Conservation (phyloP, 495 filamentous ascomycete species). For the Hyaloscypha variabilis region DNA sequence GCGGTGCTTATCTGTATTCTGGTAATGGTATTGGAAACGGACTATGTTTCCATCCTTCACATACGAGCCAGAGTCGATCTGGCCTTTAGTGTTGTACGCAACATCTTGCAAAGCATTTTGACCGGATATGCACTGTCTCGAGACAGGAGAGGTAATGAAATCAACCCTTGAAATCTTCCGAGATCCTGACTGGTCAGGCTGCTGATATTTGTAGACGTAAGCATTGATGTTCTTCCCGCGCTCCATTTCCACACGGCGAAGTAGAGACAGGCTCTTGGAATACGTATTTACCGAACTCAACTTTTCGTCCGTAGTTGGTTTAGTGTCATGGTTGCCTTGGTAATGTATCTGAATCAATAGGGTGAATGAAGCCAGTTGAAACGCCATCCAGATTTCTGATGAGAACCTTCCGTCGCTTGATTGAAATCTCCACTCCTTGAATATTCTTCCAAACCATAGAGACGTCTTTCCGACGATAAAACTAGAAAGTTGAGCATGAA, state of each 20-base stretch:
- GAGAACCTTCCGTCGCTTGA: constrained; percentile 47
- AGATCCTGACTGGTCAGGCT: constrained; percentile 13
- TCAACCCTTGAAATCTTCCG: constrained; percentile 1
- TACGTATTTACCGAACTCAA: constrained; percentile 53
- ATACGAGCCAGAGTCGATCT: constrained; percentile 56
- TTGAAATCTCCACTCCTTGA: constrained; percentile 47
- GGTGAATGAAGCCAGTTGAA: constrained; percentile 50
- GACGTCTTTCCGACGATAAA: constrained; percentile 48
- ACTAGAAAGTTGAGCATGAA: constrained; percentile 37
- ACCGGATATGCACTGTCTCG: constrained; percentile 50
- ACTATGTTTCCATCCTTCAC: constrained; percentile 57
- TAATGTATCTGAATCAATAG: constrained; percentile 45
- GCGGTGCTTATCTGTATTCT: constrained; percentile 56
- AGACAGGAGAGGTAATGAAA: constrained; percentile 36
- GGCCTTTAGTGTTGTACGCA: constrained; percentile 57
- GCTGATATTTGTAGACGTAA: constrained; percentile 51
- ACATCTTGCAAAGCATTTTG: constrained; percentile 49
- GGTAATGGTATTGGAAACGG: constrained; percentile 60
- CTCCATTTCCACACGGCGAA: constrained; percentile 50
- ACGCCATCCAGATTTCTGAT: constrained; percentile 49
- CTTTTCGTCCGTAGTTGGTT: constrained; percentile 44
- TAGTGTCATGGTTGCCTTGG: constrained; percentile 43
- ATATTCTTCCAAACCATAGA: constrained; percentile 48
- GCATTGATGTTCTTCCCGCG: constrained; percentile 48
- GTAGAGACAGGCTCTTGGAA: constrained; percentile 48